A percentile compares a stretch with the other conserved stretches of the same genome.
These are phyloP conservation scores for Entomortierella parvispora DNA, from an alignment of 192 early-diverging fungal species.

Conservation along the genomic window DNA sequence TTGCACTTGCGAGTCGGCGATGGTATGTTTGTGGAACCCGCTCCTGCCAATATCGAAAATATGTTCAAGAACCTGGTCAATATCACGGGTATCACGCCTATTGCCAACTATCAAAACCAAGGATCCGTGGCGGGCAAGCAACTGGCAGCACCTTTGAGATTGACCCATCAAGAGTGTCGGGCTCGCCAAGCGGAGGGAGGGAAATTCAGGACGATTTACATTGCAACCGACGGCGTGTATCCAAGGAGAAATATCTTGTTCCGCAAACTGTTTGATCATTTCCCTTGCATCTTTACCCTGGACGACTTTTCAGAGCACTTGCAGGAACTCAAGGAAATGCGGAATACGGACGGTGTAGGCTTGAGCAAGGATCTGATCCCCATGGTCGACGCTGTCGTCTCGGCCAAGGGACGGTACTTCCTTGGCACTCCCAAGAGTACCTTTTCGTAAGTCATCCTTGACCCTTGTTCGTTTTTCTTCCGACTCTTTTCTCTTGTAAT, in stretches of 20 bases:
- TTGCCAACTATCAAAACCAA: constrained; percentile 14
- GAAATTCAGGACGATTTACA: constrained; percentile 45
- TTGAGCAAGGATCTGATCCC: constrained; percentile 61
- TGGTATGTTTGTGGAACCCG: constrained; percentile 56
- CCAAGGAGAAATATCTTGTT: constrained; percentile 48
- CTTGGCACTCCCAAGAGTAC: constrained; percentile 61
- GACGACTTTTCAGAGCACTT: constrained; percentile 57
- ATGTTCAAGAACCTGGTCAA: constrained; percentile 57
- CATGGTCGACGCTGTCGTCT: constrained; percentile 64
- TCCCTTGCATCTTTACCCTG: constrained; percentile 64
- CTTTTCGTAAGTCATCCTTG: constrained; percentile 47
- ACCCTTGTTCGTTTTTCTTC: not conserved
- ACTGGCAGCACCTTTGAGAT: constrained; percentile 5
- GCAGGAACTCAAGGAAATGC: constrained; percentile 32
- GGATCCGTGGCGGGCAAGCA: not conserved
- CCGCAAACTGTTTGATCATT: constrained; percentile 55
- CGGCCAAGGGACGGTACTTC: constrained; percentile 61
- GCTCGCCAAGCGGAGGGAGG: constrained; percentile 12
- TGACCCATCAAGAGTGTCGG: constrained; percentile 11
- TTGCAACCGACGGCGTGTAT: constrained; percentile 51
- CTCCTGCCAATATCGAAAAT: constrained; percentile 58
- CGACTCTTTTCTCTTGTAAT: not conserved
- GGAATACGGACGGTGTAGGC: constrained; percentile 56
- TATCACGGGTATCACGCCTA: constrained; percentile 39
- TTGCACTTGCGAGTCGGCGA: constrained; percentile 65